Base-by-base conservation (phyloP, 257 asterid species). In the Striga asiatica region DNA sequence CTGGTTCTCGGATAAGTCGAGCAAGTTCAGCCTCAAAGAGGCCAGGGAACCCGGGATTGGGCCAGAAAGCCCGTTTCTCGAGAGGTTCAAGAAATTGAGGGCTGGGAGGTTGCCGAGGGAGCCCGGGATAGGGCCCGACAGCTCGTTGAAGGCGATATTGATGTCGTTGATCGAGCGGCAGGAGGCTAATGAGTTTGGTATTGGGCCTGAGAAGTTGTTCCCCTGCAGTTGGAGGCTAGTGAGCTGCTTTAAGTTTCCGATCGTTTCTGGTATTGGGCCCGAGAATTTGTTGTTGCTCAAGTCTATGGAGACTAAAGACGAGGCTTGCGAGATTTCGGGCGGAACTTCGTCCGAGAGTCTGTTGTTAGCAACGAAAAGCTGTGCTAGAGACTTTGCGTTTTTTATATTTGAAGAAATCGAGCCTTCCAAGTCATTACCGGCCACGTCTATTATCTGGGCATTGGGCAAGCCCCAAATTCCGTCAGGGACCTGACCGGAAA, bases 381-480 rank as follows among this genome's bases (percentile, higher is more conserved):
- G 76, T 1, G 60, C 72, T 17, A 91, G 25, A 3, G 89, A 68
- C 43, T 58, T 69, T 17, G 98, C 98, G 1, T 66, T 73, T 21
- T 71, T 81, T 11, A 91, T 75, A 46, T 77, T 85, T 17, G 79
- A 38, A 58, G 87, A 63, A 19, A 91, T 42, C 1, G 80, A 67
- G 24, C 98, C 98, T 49, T 72, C 94, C 0, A 86, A 69, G 8
- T 39, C 27, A 48, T 91, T 91, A 0, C 51, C 71, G 0, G 76
- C 75, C 16, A 81, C 18, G 59, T 91, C 98, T 5, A 86, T 71
- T 7, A 86, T 54, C 2, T 56, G 53, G 1, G 71, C 68, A 0
- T 71, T 67, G 0, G 94, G 96, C 50, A 91, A 56, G 1, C 92
- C 95, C 94, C 94, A 91, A 6, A 91, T 52, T 16, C 95, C 96